Base-by-base conservation (phyloP, 257 asterid genomes). In the Salvia splendens region DNA sequence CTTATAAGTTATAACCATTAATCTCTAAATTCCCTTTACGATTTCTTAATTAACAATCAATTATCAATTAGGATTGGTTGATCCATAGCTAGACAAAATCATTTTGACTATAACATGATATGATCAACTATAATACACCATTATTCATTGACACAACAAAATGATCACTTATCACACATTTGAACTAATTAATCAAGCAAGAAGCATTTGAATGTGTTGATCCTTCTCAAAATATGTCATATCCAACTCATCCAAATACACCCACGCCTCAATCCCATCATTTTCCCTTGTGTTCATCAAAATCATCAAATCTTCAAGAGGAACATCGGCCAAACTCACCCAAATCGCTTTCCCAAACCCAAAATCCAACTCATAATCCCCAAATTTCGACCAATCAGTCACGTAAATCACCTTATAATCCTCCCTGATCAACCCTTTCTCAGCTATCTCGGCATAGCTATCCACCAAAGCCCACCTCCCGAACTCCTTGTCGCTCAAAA, bases 221-320 rank as follows among this genome's bases (percentile, higher is more conserved):
- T 73, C 77, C 30, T 58, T 30, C 12, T 47, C 17, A 17, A 73
- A 67, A 60, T 11, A 60, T 2, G 35, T 38, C 78, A 74, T 61
- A 58, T 74, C 77, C 1, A 70, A 59, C 58, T 75, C 72, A 3
- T 76, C 71, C 77, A 79, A 65, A 65, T 47, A 65, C 14, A 72
- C 68, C 84, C 84, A 79, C 4, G 79, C 79, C 36, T 78, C 83
- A 14, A 75, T 72, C 17, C 84, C 84, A 64, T 75, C 49, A 17
- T 75, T 72, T 4, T 79, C 77, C 24, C 35, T 68, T 14, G 74
- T 73, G 67, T 79, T 78, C 65, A 79, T 59, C 52, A 79, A 51
- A 30, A 75, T 41, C 49, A 65, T 54, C 30, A 65, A 45, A 12
- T 79, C 75, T 30, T 48, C 28, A 0, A 71, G 45, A 2, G 78